Base-by-base conservation (phyloP, 2,329 filamentous ascomycete species). In the Exophiala aquamarina region DNA sequence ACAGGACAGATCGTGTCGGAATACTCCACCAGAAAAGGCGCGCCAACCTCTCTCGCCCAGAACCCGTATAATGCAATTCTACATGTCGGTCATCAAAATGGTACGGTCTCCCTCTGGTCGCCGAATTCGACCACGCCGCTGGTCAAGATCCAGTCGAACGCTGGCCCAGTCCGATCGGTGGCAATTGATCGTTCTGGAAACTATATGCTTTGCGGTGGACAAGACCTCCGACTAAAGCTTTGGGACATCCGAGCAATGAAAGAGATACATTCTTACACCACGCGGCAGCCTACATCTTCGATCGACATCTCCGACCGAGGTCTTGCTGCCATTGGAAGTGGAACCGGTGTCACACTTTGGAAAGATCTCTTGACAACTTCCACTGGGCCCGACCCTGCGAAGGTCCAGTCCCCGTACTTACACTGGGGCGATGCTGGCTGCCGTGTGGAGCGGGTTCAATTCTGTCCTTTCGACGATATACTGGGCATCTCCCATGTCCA, bases 181-280 rank as follows among this genome's bases (percentile, higher is more conserved):
- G 88, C 89, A 2, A 77, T 97, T 33, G 92, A 98, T 64, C 81
- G 91, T 50, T 87, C 92, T 65, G 93, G 93, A 17, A 82, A 87
- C 47, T 98, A 96, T 71, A 96, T 97, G 92, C 89, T 95, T 9
- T 89, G 90, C 3, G 85, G 89, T 0, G 92, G 91, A 1, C 89
- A 95, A 64, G 92, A 96, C 65, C 77, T 83, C 57, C 89, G 87
- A 64, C 94, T 95, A 87, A 83, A 87, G n/a, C 84, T 95, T 10
- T 96, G 92, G 90, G 92, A 97, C 65, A 85, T 97, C 54, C 83
- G 92, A 34, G 95, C 89, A 79, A 93, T 94, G 74, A 89, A 87
- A 59, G 89, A 95, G 63, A 86, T 98, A 19, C 88, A 93, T 70
- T 89, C 79, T 58, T 97, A 97, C 71, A 89, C 84, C 55, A 88